A percentile compares a stretch with the other conserved stretches of the same genome.
Evolutionary conservation across 768 basidiomycete species (phyloP).

Genomic region (Calvatia gigantea): DNA sequence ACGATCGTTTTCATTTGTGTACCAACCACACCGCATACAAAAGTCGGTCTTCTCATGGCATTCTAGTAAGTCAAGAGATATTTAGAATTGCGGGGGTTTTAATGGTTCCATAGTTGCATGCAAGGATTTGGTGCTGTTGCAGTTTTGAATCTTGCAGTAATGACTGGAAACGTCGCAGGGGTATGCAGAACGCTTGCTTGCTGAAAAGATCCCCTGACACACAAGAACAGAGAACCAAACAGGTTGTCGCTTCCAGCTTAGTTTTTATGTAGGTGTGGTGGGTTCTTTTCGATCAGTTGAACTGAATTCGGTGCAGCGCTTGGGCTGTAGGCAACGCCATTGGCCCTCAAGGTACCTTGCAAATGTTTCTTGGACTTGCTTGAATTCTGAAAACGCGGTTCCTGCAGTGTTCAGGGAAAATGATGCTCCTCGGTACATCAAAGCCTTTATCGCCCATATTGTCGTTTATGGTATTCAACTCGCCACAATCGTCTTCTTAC

Average conservation of each 20-base stretch:
- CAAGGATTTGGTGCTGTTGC: constrained; percentile 46
- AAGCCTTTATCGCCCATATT: constrained; percentile 43
- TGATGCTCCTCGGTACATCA: constrained; percentile 44
- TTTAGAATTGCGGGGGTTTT: background rate
- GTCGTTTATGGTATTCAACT: constrained; percentile 44
- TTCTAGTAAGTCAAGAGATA: constrained; percentile 37
- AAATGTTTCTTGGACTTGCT: background rate
- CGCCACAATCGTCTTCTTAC: constrained; percentile 31
- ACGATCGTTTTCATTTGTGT: constrained; percentile 44
- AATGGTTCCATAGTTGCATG: constrained; percentile 29
- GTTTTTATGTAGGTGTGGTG: constrained; percentile 37
- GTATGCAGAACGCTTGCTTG: constrained; percentile 17
- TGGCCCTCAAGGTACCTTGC: constrained; percentile 34
- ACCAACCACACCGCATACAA: constrained; percentile 33
- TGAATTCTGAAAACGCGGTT: background rate
- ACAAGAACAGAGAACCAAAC: constrained; percentile 38
- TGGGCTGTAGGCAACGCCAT: constrained; percentile 52
- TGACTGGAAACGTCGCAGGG: constrained; percentile 44
- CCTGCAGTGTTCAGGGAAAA: constrained; percentile 38
- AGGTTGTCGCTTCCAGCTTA: constrained; percentile 42
- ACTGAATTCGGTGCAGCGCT: constrained; percentile 23
- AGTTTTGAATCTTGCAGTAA: constrained; percentile 41
- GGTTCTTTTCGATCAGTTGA: background rate
- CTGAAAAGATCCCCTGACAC: background rate
- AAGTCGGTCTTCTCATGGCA: constrained; percentile 43